These are phyloP conservation scores for Paramecium tetraurelia DNA, from an alignment of 73 alveolate species.

Conservation along the genomic window DNA sequence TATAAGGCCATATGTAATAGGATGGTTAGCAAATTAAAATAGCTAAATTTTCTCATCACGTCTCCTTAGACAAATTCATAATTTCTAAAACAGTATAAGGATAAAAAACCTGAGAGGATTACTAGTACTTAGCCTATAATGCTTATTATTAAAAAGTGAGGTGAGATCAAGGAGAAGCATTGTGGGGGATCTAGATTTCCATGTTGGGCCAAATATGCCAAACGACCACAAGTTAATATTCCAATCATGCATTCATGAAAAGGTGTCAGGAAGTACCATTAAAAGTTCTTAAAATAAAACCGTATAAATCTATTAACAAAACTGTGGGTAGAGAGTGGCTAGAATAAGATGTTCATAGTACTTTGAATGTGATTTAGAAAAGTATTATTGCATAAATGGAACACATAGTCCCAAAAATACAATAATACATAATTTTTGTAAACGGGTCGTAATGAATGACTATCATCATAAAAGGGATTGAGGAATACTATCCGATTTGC, in stretches of 20 bases:
- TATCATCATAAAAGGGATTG: not conserved
- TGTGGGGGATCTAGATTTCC: not conserved
- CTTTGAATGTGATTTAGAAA: not conserved
- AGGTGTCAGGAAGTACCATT: conserved; percentile 12
- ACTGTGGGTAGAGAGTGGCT: not conserved
- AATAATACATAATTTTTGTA: not conserved
- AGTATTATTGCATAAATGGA: not conserved
- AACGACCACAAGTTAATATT: not conserved
- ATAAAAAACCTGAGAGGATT: not conserved
- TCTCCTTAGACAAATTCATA: conserved; percentile 3
- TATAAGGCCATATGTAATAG: not conserved
- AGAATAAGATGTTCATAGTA: not conserved
- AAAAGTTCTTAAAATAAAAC: not conserved
- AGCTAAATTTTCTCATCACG: not conserved
- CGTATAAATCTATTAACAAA: not conserved
- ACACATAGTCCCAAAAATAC: not conserved
- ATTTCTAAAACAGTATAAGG: not conserved
- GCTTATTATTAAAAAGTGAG: not conserved
- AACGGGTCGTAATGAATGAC: not conserved
- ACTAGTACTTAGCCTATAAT: not conserved
- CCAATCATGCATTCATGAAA: not conserved
- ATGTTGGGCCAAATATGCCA: not conserved
- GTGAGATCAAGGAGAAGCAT: not conserved
- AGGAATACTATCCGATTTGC: not conserved
- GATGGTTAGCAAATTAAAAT: not conserved